Evolutionary conservation across 2,329 filamentous ascomycete genomes (phyloP), one percentile per base, ranked within the genome.

Genomic region (Colletotrichum ledebouriae): DNA sequence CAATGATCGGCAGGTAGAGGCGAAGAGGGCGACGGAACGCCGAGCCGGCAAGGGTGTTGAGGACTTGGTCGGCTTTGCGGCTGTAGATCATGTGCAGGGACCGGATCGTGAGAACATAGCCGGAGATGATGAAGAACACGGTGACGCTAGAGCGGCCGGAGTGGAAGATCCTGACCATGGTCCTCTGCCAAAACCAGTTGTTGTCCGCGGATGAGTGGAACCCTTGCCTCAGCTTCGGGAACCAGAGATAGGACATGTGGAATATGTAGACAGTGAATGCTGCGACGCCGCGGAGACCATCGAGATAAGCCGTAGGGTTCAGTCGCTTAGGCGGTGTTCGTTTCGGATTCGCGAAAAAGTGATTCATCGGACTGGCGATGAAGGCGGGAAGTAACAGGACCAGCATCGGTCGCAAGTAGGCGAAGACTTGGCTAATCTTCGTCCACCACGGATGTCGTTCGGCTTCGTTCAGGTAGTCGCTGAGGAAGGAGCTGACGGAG

Each of bases 91-190:
- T 78, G 62, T 81, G 83, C 10, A 87, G 71, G 1, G 84, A 83
- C 47, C 81, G 81, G 63, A 88, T 82, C 20, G 84, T 84, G 15
- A 90, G 79, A 2, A 86, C 88, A 75, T 88, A 89, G n/a, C 87
- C 87, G 1, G 86, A 87, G 49, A 89, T 85, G 72, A 89, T 83
- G 73, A 89, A 89, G 79, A 90, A 90, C 72, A 88, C 77, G 75
- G 83, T 85, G 39, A 89, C 87, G 73, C 85, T 86, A 1, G 85
- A 82, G 2, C 84, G 85, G 0, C 86, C 86, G 52, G 84, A 83
- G 74, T 84, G 87, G 59, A 85, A 77, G 4, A 88, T 76, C 7
- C 86, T 80, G 25, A 89, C 57, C 65, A 88, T 81, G 11, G 86
- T 86, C 2, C 87, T 79, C 72, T 85, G 83, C 63, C 53, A 62